Evolutionary conservation across 2,329 filamentous ascomycete genomes (phyloP).

Genomic region (Nothophaeocryptopus gaeumannii): DNA sequence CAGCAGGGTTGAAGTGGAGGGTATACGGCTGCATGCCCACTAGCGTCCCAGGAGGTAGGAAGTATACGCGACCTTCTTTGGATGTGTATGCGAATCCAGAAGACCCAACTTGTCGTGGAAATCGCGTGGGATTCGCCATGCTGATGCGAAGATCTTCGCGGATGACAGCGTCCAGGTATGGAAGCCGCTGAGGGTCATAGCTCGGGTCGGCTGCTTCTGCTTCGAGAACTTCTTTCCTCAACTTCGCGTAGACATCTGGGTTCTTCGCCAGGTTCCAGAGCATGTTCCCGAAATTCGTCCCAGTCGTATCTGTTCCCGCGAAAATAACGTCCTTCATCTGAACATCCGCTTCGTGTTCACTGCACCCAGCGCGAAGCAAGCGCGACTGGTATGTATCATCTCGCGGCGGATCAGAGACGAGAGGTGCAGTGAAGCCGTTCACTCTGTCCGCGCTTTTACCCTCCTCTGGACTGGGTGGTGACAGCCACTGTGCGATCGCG

Average conservation of each 20-base stretch:
- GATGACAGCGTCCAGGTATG: slow-evolving; percentile 50
- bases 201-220: slow-evolving; percentile 23
- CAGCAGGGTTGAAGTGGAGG: slow-evolving; percentile 45
- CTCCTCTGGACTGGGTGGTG: slow-evolving; percentile 35
- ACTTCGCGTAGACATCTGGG: slow-evolving; percentile 39
- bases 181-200: slow-evolving; percentile 37
- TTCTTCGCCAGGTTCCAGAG: slow-evolving; percentile 46
- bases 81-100: slow-evolving; percentile 37
- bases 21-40: slow-evolving; percentile 48
- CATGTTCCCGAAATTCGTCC: slow-evolving; percentile 51
- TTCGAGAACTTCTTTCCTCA: slow-evolving; percentile 37
- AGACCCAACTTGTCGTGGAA: slow-evolving; percentile 49
- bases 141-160: slow-evolving; percentile 52
- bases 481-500: slow-evolving; percentile 36
- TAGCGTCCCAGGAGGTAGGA: slow-evolving; percentile 42
- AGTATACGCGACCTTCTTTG: slow-evolving; percentile 10
- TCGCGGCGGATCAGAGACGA: slow-evolving; percentile 36
- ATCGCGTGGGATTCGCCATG: slow-evolving; percentile 52
- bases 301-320: slow-evolving; percentile 54
- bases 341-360: slow-evolving; percentile 44
- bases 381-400: slow-evolving; percentile 50
- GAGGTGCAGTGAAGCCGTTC: slow-evolving; percentile 42
- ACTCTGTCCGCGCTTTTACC: slow-evolving; percentile 40
- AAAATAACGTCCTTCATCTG: slow-evolving; percentile 57
- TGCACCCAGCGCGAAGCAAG: slow-evolving; percentile 46